Percentiles rank a stretch among this genome's conserved stretches.
These are phyloP conservation scores for Pseudocercospora vitis DNA, from an alignment of 2,329 filamentous ascomycete genomes.

Conservation along the genomic window DNA sequence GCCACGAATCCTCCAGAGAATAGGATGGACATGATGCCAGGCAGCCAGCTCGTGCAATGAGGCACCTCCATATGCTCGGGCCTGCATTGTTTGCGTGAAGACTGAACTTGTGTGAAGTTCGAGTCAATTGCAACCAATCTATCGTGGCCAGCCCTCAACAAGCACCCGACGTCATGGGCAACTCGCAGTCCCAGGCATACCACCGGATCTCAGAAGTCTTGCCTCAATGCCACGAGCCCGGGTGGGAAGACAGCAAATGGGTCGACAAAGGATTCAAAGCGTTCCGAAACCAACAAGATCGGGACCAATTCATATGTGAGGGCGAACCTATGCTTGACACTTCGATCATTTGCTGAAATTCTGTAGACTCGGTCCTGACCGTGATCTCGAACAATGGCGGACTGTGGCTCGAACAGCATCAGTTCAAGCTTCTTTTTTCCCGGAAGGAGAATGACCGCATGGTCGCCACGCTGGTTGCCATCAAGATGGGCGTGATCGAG, in stretches of 20 bases:
- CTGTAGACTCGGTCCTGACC: background rate
- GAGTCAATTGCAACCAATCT: too few relatives aligned
- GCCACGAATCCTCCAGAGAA: background rate
- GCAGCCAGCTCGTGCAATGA: background rate
- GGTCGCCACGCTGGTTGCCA: slow-evolving; percentile 29
- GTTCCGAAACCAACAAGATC: slow-evolving; percentile 2
- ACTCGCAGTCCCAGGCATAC: slow-evolving; percentile 8
- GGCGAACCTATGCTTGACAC: too few relatives aligned
- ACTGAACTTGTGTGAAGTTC: too few relatives aligned
- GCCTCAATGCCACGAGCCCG: background rate
- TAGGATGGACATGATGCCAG: background rate
- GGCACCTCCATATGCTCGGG: background rate
- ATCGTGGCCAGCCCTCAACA: too few relatives aligned
- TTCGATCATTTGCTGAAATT: too few relatives aligned
- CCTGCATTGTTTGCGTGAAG: too few relatives aligned
- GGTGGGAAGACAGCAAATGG: slow-evolving; percentile 6
- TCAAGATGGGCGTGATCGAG: slow-evolving; percentile 25
- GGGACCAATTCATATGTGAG: slow-evolving; percentile 6
- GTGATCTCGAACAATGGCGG: slow-evolving; percentile 19
- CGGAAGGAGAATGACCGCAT: slow-evolving; percentile 23
- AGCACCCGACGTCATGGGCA: background rate
- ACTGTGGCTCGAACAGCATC: slow-evolving; percentile 21
- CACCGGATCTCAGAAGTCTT: background rate
- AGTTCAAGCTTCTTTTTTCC: slow-evolving; percentile 31
- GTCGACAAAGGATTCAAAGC: background rate